These are phyloP conservation scores for Coriaria nepalensis DNA, from an alignment of 306 rosid genomes.

Conservation along the genomic window DNA sequence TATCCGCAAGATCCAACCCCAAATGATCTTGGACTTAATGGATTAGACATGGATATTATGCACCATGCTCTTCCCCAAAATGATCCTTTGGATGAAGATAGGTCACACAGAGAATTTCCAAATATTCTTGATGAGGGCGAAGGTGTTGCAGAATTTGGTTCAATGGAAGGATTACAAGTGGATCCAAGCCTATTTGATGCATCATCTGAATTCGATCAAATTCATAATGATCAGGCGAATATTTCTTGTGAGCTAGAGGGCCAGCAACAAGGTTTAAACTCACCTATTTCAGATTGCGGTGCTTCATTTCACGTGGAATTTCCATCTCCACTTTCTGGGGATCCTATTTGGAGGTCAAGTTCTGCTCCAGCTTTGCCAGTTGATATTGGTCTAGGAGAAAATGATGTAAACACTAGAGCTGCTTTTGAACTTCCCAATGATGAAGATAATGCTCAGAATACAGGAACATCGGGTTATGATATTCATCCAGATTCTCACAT, in stretches of 20 bases:
- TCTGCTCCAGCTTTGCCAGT: constrained; percentile 26
- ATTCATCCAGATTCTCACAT: constrained; percentile 17
- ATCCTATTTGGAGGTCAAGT: constrained; percentile 47
- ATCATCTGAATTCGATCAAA: constrained; percentile 34
- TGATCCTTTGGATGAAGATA: constrained; percentile 24
- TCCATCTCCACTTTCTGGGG: constrained; percentile 51
- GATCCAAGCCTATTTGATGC: constrained; percentile 33
- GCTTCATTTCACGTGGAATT: constrained; percentile 48
- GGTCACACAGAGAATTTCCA: constrained; percentile 29
- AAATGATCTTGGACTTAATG: constrained; percentile 32
- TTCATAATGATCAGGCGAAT: constrained; percentile 33
- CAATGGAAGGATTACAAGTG: constrained; percentile 26
- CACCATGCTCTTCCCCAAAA: constrained; percentile 30
- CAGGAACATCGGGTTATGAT: constrained; percentile 18
- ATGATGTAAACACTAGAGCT: constrained; percentile 15
- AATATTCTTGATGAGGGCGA: constrained; percentile 27
- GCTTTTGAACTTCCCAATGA: constrained; percentile 24
- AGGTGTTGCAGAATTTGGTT: constrained; percentile 26
- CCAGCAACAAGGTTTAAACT: constrained; percentile 27
- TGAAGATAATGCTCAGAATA: constrained; percentile 15
- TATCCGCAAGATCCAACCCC: constrained; percentile 32
- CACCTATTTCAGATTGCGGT: constrained; percentile 51
- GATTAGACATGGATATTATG: constrained; percentile 30
- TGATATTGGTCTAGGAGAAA: constrained; percentile 20
- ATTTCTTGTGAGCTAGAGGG: constrained; percentile 45